Conservation (phyloP, 768 basidiomycete species). For the Boletus pseudo-olivaceus region DNA sequence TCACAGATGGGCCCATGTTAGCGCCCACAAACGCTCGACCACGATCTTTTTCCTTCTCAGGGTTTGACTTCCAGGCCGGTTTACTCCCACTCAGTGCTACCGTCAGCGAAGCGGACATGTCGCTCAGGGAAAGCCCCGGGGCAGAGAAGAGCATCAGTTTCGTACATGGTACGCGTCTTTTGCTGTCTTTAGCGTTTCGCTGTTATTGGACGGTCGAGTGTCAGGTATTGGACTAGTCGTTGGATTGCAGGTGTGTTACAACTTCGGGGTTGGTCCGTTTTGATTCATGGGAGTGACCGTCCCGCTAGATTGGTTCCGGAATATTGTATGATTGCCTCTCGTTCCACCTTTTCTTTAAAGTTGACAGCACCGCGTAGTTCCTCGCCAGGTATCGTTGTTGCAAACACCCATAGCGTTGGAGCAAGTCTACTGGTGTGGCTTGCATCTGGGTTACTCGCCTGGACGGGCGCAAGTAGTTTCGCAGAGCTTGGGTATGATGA, state of each 20-base stretch:
- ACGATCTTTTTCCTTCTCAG: conserved; percentile 67
- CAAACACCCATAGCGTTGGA: conserved; percentile 85
- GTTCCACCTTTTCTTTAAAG: neutral
- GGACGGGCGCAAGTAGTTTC: conserved; percentile 95
- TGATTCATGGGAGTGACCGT: conserved; percentile 2
- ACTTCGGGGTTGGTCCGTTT: neutral
- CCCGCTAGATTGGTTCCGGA: conserved; percentile 76
- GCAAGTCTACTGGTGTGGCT: conserved; percentile 87
- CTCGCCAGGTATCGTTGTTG: conserved; percentile 88
- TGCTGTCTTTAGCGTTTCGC: neutral
- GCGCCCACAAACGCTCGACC: conserved; percentile 27
- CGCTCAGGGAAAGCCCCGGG: conserved; percentile 47
- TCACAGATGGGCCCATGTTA: conserved; percentile 57
- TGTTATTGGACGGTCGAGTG: conserved; percentile 5
- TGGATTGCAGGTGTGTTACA: conserved; percentile 61
- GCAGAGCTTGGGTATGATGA: conserved; percentile 79
- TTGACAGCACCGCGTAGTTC: conserved; percentile 48
- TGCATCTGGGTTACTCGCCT: conserved; percentile 76
- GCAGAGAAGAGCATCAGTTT: conserved; percentile 74
- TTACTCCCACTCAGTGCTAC: conserved; percentile 76
- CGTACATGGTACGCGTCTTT: conserved; percentile 59
- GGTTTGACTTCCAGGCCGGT: conserved; percentile 77
- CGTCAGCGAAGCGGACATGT: conserved; percentile 62
- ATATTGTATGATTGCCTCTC: conserved; percentile 68
- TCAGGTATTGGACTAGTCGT: conserved; percentile 83